Base-by-base conservation (phyloP, 371 early-diverging fungal species). In the Rhizopus microsporus region DNA sequence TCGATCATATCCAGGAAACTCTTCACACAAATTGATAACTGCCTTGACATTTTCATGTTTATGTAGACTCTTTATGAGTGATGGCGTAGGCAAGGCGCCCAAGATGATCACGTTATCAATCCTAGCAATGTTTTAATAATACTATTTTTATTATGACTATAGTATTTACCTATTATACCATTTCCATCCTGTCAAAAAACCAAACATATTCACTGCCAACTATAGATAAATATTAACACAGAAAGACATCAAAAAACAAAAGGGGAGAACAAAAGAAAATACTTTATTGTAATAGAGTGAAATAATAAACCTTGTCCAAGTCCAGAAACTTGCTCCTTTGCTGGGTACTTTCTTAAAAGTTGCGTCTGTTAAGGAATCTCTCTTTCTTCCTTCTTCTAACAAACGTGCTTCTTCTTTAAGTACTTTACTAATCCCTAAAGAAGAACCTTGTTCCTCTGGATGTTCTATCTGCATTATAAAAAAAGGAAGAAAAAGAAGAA, bases 11-110 rank as follows among this genome's bases (percentile, higher is more conserved):
- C 79, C 79, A 35, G 75, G 75, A 48, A 78, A 78, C 39, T 78
- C 79, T 9, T 67, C 60, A 51, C 79, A 78, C 37, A 78, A 17
- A 52, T 78, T 78, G 23, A 78, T 59, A 7, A 78, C 51, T 6
- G 65, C 63, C 38, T 52, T 29, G 1, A 78, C 59, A 33, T 62
- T 56, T 30, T 73, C 66, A n/a, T 56, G 54, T 17, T 60, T 31
- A 38, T 69, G 64, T 33, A 78, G 32, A 3, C 39, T 44, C 46
- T 63, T 72, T 37, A 78, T 68, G 31, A 69, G 72, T 8, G 70
- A 50, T 3, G 75, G 72, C n/a, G 75, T 75, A 4, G 79, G 79
- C 32, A 78, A 54, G n/a, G 79, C 79, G 4, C 79, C 79, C 12
- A 78, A 39, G 6, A 75, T 62, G 5, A 78, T 47, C 32, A 30